These are phyloP conservation scores for Vaccinium macrocarpon DNA, from an alignment of 148 eudicot genomes.

Conservation along the genomic window DNA sequence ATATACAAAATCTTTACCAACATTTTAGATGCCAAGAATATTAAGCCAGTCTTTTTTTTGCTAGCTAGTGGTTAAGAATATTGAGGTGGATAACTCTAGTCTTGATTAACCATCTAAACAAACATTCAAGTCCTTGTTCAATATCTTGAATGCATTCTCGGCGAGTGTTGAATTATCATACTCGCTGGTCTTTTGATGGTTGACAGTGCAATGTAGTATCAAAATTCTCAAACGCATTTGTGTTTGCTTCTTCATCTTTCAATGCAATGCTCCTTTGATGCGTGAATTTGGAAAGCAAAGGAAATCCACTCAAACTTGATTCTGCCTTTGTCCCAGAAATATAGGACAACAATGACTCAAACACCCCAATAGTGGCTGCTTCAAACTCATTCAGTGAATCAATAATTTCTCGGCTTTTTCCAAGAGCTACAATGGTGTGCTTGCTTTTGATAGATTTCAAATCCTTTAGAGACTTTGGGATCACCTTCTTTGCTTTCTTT, in stretches of 20 bases:
- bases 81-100: conserved; percentile 49
- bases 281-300: conserved; percentile 2
- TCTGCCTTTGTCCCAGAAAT: conserved; percentile 12
- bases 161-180: neutral
- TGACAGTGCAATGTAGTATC: conserved; percentile 30
- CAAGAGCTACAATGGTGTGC: neutral
- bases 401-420: neutral
- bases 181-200: conserved; percentile 20
- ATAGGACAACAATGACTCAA: conserved; percentile 24
- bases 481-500: conserved; percentile 30
- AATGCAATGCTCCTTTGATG: neutral
- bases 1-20: too few species aligned
- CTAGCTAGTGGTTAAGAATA: conserved; percentile 42
- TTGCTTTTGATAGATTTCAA: conserved; percentile 21
- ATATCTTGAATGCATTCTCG: conserved; percentile 34
- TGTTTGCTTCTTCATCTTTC: conserved; percentile 5
- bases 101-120: conserved; percentile 44
- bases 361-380: conserved; percentile 13
- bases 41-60: neutral
- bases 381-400: conserved; percentile 21
- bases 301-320: neutral
- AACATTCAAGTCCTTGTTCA: conserved; percentile 38
- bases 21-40: neutral
- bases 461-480: conserved; percentile 34
- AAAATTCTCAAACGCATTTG: conserved; percentile 26